Percentiles rank a stretch among this genome's conserved stretches.
Conservation (phyloP, 169 alveolate genomes). For the Haemoproteus tartakovskyi region DNA sequence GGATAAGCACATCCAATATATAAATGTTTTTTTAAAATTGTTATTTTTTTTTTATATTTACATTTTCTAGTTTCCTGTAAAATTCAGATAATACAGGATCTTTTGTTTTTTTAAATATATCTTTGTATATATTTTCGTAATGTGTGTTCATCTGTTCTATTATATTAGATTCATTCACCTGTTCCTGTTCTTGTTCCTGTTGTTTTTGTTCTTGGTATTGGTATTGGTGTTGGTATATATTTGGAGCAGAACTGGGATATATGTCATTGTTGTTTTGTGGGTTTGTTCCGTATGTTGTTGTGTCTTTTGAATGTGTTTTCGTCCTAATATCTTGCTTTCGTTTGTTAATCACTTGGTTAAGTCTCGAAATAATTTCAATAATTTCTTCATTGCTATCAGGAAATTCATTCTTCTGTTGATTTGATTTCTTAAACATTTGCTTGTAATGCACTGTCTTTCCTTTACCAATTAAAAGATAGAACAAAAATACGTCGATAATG, state of each 20-base stretch:
- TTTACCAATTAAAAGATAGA: slow-evolving; percentile 54
- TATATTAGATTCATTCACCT: slow-evolving; percentile 49
- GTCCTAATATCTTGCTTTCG: slow-evolving; percentile 6
- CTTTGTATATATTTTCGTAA: slow-evolving; percentile 48
- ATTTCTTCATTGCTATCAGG: slow-evolving; percentile 44
- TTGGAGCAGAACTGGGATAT: too few species aligned
- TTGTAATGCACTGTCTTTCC: slow-evolving; percentile 50
- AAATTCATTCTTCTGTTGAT: background rate
- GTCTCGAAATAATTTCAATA: slow-evolving; percentile 26
- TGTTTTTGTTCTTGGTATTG: background rate
- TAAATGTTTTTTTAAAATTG: slow-evolving; percentile 28
- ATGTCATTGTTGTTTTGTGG: too few species aligned
- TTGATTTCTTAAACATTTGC: slow-evolving; percentile 26
- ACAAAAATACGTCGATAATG: slow-evolving; percentile 24
- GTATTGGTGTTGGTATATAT: too few species aligned
- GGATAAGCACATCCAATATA: slow-evolving; percentile 52
- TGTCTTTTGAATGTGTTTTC: too few species aligned
- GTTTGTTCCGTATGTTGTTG: too few species aligned
- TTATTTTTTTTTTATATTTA: slow-evolving; percentile 36
- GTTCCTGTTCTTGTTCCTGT: slow-evolving; percentile 1
- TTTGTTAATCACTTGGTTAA: slow-evolving; percentile 44
- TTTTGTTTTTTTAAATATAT: slow-evolving; percentile 12
- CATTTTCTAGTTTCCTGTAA: slow-evolving; percentile 42
- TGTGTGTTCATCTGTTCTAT: slow-evolving; percentile 39
- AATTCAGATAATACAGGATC: slow-evolving; percentile 13